phyloP scores from a whole-genome alignment of 331 rosid genomes.

The Quercus tomentella region DNA sequence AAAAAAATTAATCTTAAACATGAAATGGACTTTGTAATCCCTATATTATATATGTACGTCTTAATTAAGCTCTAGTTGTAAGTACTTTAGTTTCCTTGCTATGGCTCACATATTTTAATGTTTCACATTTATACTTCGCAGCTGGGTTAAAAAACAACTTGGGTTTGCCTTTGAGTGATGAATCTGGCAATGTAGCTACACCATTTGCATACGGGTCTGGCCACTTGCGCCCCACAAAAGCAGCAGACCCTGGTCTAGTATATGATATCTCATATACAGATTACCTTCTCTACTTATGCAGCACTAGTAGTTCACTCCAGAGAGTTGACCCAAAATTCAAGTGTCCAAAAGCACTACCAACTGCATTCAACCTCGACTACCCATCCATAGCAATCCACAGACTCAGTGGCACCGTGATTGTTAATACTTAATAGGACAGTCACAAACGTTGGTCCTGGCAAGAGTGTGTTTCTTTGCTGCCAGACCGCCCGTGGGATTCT shows the following conservation, averaged over 20 bases:
- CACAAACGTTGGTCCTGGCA: slow-evolving; percentile 63
- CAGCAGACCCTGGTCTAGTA: slow-evolving; percentile 78
- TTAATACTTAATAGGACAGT: slow-evolving; percentile 49
- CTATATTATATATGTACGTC: too few relatives aligned
- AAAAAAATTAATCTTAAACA: too few relatives aligned
- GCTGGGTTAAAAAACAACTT: slow-evolving; percentile 50
- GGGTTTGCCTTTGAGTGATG: slow-evolving; percentile 55
- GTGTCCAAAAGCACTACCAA: slow-evolving; percentile 44
- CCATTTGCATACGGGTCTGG: slow-evolving; percentile 84
- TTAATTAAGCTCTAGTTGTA: not conserved
- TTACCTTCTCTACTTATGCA: slow-evolving; percentile 65
- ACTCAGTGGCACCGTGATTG: slow-evolving; percentile 35
- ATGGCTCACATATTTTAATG: not conserved
- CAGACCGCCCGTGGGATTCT: slow-evolving; percentile 49
- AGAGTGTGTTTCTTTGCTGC: slow-evolving; percentile 45
- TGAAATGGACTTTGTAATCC: too few relatives aligned
- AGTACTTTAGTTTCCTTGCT: not conserved
- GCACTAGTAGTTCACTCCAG: slow-evolving; percentile 25
- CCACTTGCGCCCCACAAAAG: slow-evolving; percentile 62
- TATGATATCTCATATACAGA: slow-evolving; percentile 73
- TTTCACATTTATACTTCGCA: slow-evolving; percentile 18
- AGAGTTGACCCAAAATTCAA: slow-evolving; percentile 22
- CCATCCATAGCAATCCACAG: slow-evolving; percentile 72
- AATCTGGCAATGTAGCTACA: slow-evolving; percentile 47
- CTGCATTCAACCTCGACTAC: slow-evolving; percentile 62